Evolutionary conservation across 129 eudicot genomes (phyloP).

Genomic region (Deinandra increscens): DNA sequence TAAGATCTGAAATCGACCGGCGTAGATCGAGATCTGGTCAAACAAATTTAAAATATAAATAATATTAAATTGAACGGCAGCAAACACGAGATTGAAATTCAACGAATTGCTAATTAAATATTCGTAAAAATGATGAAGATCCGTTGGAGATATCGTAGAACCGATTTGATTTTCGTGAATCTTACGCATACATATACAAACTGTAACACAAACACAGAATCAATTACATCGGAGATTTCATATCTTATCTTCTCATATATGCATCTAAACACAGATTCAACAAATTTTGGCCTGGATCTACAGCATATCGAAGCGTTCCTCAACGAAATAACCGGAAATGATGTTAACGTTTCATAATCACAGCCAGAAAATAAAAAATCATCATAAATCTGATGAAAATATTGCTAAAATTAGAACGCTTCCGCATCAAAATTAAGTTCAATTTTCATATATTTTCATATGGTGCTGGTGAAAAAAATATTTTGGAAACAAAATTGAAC

Average conservation of each 20-base stretch:
- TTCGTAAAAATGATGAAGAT: conserved; percentile 11
- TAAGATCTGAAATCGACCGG: conserved; percentile 25
- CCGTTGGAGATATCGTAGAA: conserved; percentile 26
- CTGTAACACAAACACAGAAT: neutral
- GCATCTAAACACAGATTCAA: neutral
- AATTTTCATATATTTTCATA: too few relatives aligned
- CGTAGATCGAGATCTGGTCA: conserved; percentile 49
- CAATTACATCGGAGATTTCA: neutral
- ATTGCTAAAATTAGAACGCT: conserved; percentile 8
- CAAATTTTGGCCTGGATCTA: neutral
- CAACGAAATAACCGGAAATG: neutral
- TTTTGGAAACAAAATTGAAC: too few relatives aligned
- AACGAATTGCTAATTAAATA: neutral
- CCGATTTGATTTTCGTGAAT: conserved; percentile 5
- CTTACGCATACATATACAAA: neutral
- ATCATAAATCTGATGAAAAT: neutral
- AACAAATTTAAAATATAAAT: conserved; percentile 11
- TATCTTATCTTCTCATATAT: neutral
- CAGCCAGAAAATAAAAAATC: neutral
- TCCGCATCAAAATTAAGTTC: neutral
- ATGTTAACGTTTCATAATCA: neutral
- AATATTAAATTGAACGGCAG: conserved; percentile 5
- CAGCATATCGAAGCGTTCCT: neutral
- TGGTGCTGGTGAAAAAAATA: too few relatives aligned
- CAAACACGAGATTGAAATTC: too few relatives aligned